Conservation (phyloP, 1,284 basidiomycete species). For the Trametes sp. region DNA sequence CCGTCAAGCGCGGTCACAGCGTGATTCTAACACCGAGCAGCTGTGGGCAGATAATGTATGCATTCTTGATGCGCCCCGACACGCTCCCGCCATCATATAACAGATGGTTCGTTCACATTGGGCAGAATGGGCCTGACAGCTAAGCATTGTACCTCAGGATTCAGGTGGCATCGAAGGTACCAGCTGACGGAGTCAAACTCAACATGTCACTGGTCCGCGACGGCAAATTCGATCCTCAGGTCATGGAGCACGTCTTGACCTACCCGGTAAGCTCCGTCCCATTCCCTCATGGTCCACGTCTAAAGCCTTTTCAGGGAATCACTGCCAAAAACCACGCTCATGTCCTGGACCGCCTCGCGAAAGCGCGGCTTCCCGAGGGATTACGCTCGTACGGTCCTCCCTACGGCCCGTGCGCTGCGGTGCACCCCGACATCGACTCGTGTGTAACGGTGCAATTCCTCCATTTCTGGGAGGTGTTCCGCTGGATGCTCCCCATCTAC, state of each 20-base stretch:
- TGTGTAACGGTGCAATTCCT: conserved; percentile 75
- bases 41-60: conserved; percentile 91
- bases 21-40: conserved; percentile 43
- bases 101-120: conserved; percentile 61
- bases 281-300: background rate
- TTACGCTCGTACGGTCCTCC: conserved; percentile 54
- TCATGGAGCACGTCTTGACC: conserved; percentile 62
- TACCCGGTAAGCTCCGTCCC: conserved; percentile 50
- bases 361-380: conserved; percentile 44
- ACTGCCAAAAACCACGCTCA: conserved; percentile 49
- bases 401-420: conserved; percentile 70
- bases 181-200: conserved; percentile 64
- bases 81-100: conserved; percentile 83
- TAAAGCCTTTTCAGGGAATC: conserved; percentile 46
- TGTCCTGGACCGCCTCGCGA: conserved; percentile 45
- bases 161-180: conserved; percentile 70
- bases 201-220: conserved; percentile 69
- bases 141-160: conserved; percentile 49
- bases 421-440: conserved; percentile 83
- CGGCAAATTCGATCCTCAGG: conserved; percentile 60
- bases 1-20: no score
- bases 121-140: background rate
- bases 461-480: conserved; percentile 84
- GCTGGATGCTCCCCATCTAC: conserved; percentile 89
- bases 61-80: conserved; percentile 83